Base-by-base conservation (phyloP, 352 stramenopile genomes). In the Saprolegnia parasitica region DNA sequence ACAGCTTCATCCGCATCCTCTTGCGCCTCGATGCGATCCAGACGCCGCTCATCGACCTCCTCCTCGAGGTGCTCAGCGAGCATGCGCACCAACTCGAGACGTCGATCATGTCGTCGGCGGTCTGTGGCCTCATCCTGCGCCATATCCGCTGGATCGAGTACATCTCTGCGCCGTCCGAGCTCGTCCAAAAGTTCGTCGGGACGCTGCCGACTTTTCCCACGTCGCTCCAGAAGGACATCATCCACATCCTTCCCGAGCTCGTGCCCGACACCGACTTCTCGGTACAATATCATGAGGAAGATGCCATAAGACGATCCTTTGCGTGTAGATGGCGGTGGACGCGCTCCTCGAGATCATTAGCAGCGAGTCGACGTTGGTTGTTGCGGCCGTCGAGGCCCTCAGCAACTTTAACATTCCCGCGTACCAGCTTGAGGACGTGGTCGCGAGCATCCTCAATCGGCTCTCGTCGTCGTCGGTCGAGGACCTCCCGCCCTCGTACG, bases 161-260 rank as follows among this genome's bases (percentile, higher is more conserved):
- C 64, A 73, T 88, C 24, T 71, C 81, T 1, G 75, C 85, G 49
- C 73, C 79, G 29, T 39, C 56, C 18, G 76, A 86, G 55, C 75
- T 87, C 0, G 54, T 84, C 13, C 76, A 86, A 54, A 83, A 87
- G 71, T 75, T 89, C 13, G 65, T 87, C 20, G 73, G 66, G 9
- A 73, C 79, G n/a, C 56, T 89, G 29, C 76, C 72, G 5, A 75
- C 76, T 24, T 86, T 86, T 54, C 72, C 78, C 5, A 24, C 75
- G 40, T 74, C 72, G 42, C 70, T 88, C 23, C 81, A 87, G 65
- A 74, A 74, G n/a, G 80, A 89, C 24, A 73, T 89, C 52, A 88
- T 89, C 71, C 85, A 85, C 68, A 84, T 89, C 60, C 40, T 89
- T 23, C 81, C 81, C 3, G 81, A 89, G 61, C 78, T 89, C 50